A percentile compares a stretch with the other conserved stretches of the same genome.
Conservation (phyloP, 2,329 filamentous ascomycete genomes). For the Penicillium sp. region DNA sequence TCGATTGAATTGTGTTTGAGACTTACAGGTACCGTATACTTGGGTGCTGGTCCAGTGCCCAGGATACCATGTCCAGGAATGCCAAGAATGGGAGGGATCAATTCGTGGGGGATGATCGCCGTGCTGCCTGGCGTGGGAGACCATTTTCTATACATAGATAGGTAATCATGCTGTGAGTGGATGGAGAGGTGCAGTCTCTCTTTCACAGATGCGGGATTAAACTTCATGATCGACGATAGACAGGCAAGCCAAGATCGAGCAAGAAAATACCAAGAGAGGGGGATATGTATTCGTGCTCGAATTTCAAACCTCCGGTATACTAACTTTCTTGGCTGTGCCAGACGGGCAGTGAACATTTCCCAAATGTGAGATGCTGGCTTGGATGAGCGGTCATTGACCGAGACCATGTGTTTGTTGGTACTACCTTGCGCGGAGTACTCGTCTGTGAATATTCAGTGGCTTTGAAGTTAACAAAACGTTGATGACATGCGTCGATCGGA, state of each 20-base stretch:
- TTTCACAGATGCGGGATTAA: not conserved
- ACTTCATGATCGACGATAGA: slow-evolving; percentile 8
- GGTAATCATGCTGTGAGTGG: not conserved
- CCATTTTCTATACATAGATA: slow-evolving; percentile 6
- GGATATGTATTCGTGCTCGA: not conserved
- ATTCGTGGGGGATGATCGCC: slow-evolving; percentile 11
- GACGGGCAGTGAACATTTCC: not conserved
- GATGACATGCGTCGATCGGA: not conserved
- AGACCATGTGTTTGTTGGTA: not conserved
- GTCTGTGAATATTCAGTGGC: not conserved
- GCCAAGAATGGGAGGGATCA: slow-evolving; percentile 8
- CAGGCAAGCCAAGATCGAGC: not conserved
- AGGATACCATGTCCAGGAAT: slow-evolving; percentile 1
- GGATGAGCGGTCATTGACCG: not conserved
- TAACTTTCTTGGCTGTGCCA: slow-evolving; percentile 3
- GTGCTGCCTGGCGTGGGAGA: not conserved
- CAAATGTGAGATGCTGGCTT: not conserved
- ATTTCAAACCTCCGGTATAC: not conserved
- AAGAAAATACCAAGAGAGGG: not conserved
- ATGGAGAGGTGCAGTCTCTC: not conserved
- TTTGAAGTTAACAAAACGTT: not conserved
- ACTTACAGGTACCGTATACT: slow-evolving; percentile 4
- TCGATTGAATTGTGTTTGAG: not conserved
- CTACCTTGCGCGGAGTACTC: not conserved
- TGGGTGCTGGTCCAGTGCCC: not conserved